Base-by-base conservation (phyloP, 2,329 filamentous ascomycete genomes). In the Huntiella moniliformis region DNA sequence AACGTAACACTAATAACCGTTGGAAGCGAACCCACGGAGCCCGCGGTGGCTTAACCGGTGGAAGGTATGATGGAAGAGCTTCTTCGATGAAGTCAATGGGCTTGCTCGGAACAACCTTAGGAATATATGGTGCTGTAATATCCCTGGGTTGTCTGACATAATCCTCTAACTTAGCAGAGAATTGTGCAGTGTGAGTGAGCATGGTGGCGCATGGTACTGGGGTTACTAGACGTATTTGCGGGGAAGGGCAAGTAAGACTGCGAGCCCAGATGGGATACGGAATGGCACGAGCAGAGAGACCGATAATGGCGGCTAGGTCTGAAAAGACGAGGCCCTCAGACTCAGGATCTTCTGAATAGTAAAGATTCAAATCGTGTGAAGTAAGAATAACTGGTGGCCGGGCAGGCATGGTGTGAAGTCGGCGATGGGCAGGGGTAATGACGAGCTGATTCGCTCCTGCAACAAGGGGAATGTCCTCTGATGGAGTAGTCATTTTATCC, bases 21-120 rank as follows among this genome's bases (percentile, higher is more conserved):
- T 42, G 45, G 13, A 18, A 46, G 5, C 45, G 38, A 4, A 46
- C 11, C 45, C 45, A 46, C 17, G 45, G 36, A 12, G 45, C 38
- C 38, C 16, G 13, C 15, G 45, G 45, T 4, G 38, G 22, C 15
- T 18, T 35, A 16, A 36, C 13, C n/a, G 37, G n/a, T 5, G 45
- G 37, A 7, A 42, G 31, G 11, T 18, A 13, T 6, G 18, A 17
- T 4, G 45, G 45, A 17, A 46, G 28, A 12, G 36, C 33, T 6
- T 38, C 32, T 11, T 41, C 38, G 12, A 46, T 38, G 17, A 46
- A 46, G 32, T 46, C 45, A 18, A 46, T 38, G 16, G 31, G 37
- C 7, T 41, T 32, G 17, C 32, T 17, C 8, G 34, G 17, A 28
- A 28, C 22, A 8, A 28, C 22, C 22, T 8, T 28, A 8, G 22